Base-by-base conservation (phyloP, 352 stramenopile species). In the Phytopythium aichiense region DNA sequence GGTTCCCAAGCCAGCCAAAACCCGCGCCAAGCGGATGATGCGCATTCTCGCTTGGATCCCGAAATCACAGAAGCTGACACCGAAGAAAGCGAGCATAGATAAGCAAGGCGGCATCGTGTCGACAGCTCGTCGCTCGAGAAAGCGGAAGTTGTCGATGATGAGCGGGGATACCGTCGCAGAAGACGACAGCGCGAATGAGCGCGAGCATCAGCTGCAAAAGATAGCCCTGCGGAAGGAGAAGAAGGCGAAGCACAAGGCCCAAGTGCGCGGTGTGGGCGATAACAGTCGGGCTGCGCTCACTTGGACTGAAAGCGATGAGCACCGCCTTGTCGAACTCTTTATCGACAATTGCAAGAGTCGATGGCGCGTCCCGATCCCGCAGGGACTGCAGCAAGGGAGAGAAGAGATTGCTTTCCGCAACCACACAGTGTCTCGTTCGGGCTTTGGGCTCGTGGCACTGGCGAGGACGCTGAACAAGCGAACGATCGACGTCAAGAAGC, bases 401-500 rank as follows among this genome's bases (percentile, higher is more conserved):
- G 81, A 91, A 56, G 58, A 73, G 15, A 49, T 91, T 0, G 82
- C 80, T 31, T 90, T 91, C 57, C 82, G 84, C 55, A 80, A 83
- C 9, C 70, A 84, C 22, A 84, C 69, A 5, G 56, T 91, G 18
- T 88, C 77, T 25, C 72, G 84, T 18, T 71, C 73, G 45, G 81
- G 81, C 30, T 87, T 91, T 59, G 81, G 72, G 30, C 56, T 90
- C 11, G 79, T 89, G 11, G 73, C 75, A 6, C 87, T 93, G 30
- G 69, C 84, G 23, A 68, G 80, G 22, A 88, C 79, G 62, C 59
- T 93, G 5, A 73, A 69, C 22, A 91, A 91, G 28, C 71, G 82
- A 1, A 79, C 79, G 23, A 91, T 91, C 50, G 84, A 93, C 46
- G 84, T 93, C 30, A 90, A 91, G 68, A 90, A 91, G 57, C 68